A percentile compares a stretch with the other conserved stretches of the same genome.
Conservation (phyloP, 2,329 filamentous ascomycete genomes). For the Aspergillus chevalieri region DNA sequence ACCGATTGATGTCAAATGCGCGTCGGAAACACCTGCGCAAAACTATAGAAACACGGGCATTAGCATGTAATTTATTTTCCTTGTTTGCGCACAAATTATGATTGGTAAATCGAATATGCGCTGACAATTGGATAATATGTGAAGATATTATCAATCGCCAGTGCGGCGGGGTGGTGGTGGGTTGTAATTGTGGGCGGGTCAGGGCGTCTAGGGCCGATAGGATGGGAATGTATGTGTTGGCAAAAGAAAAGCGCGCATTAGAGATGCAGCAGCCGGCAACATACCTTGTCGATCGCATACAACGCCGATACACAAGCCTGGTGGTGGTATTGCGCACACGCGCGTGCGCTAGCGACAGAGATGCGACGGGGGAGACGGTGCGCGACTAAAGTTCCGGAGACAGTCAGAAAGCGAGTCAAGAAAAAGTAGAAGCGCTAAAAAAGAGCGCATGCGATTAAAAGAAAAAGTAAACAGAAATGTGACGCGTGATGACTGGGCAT, state of each 20-base stretch:
- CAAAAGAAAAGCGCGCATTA: constrained; percentile 27
- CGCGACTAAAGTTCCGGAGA: not conserved
- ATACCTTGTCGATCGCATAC: constrained; percentile 33
- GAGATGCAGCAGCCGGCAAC: constrained; percentile 27
- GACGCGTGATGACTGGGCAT: constrained; percentile 22
- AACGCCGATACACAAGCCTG: constrained; percentile 15
- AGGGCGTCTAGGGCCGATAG: constrained; percentile 13
- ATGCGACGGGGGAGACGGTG: constrained; percentile 2
- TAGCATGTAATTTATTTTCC: not conserved
- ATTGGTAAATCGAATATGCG: constrained; percentile 15
- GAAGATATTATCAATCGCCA: constrained; percentile 1
- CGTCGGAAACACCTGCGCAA: constrained; percentile 15
- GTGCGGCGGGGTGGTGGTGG: constrained; percentile 10
- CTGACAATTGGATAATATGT: constrained; percentile 17
- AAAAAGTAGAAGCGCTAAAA: constrained; percentile 10
- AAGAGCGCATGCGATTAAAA: constrained; percentile 1
- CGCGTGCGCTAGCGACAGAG: not conserved
- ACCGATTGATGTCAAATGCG: constrained; percentile 23
- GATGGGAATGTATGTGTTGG: constrained; percentile 35
- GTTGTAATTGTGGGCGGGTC: constrained; percentile 20
- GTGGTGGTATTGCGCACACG: constrained; percentile 11
- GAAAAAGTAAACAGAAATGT: constrained; percentile 8
- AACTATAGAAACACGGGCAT: constrained; percentile 22
- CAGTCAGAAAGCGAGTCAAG: constrained; percentile 6
- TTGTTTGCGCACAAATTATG: not conserved